These are phyloP conservation scores for Thelonectria discophora DNA, from an alignment of 2,329 filamentous ascomycete genomes.

Conservation along the genomic window DNA sequence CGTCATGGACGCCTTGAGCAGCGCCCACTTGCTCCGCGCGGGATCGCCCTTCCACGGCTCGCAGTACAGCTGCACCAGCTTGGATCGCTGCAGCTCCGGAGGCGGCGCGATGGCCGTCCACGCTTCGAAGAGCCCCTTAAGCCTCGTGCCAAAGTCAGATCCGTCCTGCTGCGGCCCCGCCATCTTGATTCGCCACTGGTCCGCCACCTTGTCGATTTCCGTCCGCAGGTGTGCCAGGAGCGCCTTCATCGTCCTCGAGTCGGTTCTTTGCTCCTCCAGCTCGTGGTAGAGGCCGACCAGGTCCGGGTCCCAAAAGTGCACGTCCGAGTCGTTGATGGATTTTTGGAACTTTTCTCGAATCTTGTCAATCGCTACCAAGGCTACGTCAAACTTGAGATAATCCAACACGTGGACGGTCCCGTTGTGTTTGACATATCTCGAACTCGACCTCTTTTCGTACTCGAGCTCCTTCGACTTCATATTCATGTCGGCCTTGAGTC, in stretches of 20 bases:
- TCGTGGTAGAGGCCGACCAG: conserved; percentile 46
- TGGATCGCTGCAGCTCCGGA: conserved; percentile 30
- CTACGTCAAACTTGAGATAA: conserved; percentile 65
- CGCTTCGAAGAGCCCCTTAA: conserved; percentile 49
- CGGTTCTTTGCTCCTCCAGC: conserved; percentile 45
- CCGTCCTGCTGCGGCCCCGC: conserved; percentile 42
- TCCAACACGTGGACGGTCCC: conserved; percentile 66
- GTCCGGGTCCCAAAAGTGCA: conserved; percentile 50
- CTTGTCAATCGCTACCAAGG: conserved; percentile 52
- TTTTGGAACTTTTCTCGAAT: conserved; percentile 49
- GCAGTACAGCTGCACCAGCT: conserved; percentile 43
- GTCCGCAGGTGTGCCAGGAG: conserved; percentile 47
- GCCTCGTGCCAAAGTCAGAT: conserved; percentile 37
- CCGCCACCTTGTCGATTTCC: conserved; percentile 44
- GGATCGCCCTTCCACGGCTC: conserved; percentile 37
- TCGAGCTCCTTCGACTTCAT: conserved; percentile 48
- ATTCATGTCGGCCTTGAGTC: conserved; percentile 31
- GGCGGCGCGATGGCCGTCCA: conserved; percentile 56
- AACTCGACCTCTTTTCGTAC: conserved; percentile 54
- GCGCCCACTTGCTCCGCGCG: conserved; percentile 53
- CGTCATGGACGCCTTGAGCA: conserved; percentile 60
- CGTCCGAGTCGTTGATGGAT: conserved; percentile 26
- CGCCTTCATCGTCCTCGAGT: conserved; percentile 41
- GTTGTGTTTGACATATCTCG: conserved; percentile 25
- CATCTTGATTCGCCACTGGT: conserved; percentile 48